A percentile compares a stretch with the other conserved stretches of the same genome.
Conservation (phyloP, 306 rosid genomes). For the Pachyrhizus erosus region DNA sequence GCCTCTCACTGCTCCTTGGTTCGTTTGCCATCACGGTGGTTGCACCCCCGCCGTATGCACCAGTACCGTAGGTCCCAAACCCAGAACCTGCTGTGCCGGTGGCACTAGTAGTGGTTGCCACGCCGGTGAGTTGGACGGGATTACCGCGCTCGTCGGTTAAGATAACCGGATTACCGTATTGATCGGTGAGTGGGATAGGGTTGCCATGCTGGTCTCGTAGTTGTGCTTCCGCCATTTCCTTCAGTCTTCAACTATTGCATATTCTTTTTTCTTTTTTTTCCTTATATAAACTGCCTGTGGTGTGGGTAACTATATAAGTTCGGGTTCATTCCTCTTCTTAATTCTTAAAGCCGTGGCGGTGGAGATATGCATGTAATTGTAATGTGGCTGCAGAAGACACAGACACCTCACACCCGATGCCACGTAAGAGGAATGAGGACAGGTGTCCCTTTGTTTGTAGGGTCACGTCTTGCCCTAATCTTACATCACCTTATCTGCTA, state of each 20-base stretch:
- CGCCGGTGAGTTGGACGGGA: slow-evolving; percentile 69
- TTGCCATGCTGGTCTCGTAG: slow-evolving; percentile 69
- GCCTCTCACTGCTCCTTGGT: slow-evolving; percentile 1
- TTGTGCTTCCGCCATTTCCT: slow-evolving; percentile 61
- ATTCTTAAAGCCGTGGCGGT: too few species aligned
- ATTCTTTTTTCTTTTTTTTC: too few species aligned
- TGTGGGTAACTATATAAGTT: too few species aligned
- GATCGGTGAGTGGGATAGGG: slow-evolving; percentile 69
- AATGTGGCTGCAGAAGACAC: slow-evolving; percentile 17
- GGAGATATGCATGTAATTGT: slow-evolving; percentile 51
- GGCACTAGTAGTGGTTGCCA: slow-evolving; percentile 56
- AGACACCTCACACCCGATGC: slow-evolving; percentile 28
- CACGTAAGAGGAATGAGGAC: slow-evolving; percentile 48
- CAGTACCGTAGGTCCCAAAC: slow-evolving; percentile 8
- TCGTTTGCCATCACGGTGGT: slow-evolving; percentile 29
- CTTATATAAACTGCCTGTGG: too few species aligned
- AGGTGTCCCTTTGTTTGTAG: slow-evolving; percentile 22
- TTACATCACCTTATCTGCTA: too few species aligned
- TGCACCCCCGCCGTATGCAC: slow-evolving; percentile 42
- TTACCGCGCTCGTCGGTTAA: slow-evolving; percentile 73
- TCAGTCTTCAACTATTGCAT: too few species aligned
- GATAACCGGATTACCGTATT: slow-evolving; percentile 66
- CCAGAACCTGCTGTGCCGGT: slow-evolving; percentile 3
- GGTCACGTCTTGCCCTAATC: too few species aligned
- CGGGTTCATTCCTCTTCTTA: too few species aligned